Conservation (phyloP, 2,329 filamentous ascomycete species). For the Orbilia ellipsospora region DNA sequence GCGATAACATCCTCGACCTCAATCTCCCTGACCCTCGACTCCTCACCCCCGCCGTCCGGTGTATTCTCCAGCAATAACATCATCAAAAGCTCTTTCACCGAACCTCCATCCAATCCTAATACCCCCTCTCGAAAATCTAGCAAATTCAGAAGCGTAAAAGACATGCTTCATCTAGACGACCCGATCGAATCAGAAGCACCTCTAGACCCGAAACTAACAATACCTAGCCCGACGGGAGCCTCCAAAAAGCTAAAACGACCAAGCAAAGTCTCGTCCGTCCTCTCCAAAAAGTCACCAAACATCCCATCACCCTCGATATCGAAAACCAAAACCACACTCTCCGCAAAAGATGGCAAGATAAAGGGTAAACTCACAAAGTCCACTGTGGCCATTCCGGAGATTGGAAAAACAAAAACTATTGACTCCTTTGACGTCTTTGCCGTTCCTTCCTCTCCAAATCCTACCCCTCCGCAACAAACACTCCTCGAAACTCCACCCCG, state of each 20-base stretch:
- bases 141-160: conserved; percentile 43
- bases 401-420: conserved; percentile 1
- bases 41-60: conserved; percentile 5
- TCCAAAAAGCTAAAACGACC: conserved; percentile 38
- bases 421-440: conserved; percentile 40
- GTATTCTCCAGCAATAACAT: background rate
- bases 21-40: background rate
- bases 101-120: background rate
- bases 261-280: conserved; percentile 18
- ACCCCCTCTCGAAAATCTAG: conserved; percentile 37
- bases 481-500: conserved; percentile 32
- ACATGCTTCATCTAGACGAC: conserved; percentile 24
- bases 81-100: conserved; percentile 7
- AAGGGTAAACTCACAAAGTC: conserved; percentile 31
- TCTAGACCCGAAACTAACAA: background rate
- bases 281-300: conserved; percentile 33
- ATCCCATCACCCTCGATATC: conserved; percentile 18
- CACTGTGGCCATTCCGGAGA: background rate
- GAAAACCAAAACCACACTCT: conserved; percentile 10
- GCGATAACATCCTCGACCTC: background rate
- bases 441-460: conserved; percentile 34
- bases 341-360: conserved; percentile 36
- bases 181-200: background rate
- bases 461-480: background rate
- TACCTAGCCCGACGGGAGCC: background rate